These are phyloP conservation scores for Pythium grandisporangium DNA, from an alignment of 352 stramenopile species.

Conservation along the genomic window DNA sequence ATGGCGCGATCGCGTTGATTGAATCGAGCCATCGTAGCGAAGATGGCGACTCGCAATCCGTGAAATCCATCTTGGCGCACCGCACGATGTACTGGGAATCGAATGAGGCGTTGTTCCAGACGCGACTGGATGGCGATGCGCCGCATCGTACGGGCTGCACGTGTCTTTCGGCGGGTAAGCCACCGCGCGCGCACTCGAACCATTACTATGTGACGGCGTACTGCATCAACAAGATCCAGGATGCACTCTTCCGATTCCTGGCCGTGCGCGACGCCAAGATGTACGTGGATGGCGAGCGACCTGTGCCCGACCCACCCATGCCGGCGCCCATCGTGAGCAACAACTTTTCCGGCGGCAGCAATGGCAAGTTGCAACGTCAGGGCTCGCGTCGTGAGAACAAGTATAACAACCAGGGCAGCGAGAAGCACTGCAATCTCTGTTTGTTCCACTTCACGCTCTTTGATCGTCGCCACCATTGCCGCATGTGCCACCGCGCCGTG, in stretches of 20 bases:
- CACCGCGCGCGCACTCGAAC: slow-evolving; percentile 61
- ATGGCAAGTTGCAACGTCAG: slow-evolving; percentile 37
- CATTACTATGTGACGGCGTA: slow-evolving; percentile 87
- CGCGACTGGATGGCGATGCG: slow-evolving; percentile 63
- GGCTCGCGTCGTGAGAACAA: slow-evolving; percentile 45
- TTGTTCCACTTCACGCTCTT: slow-evolving; percentile 88
- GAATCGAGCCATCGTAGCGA: slow-evolving; percentile 84
- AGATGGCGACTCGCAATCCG: slow-evolving; percentile 77
- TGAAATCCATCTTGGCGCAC: slow-evolving; percentile 81
- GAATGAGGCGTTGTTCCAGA: slow-evolving; percentile 73
- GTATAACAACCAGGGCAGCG: slow-evolving; percentile 61
- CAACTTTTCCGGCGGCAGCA: slow-evolving; percentile 6
- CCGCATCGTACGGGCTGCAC: slow-evolving; percentile 78
- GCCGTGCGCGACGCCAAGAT: slow-evolving; percentile 66
- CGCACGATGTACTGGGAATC: slow-evolving; percentile 88
- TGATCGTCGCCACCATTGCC: slow-evolving; percentile 82
- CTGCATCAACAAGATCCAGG: slow-evolving; percentile 84
- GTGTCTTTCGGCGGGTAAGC: slow-evolving; percentile 64
- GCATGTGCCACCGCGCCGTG: slow-evolving; percentile 83
- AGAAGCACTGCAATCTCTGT: slow-evolving; percentile 87
- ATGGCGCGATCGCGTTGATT: slow-evolving; percentile 79
- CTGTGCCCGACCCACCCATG: slow-evolving; percentile 47
- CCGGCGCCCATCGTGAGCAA: slow-evolving; percentile 28
- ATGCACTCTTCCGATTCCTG: slow-evolving; percentile 78
- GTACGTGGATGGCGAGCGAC: slow-evolving; percentile 69